Evolutionary conservation across 768 basidiomycete species (phyloP).

Genomic region (Hypholoma sublateritium): DNA sequence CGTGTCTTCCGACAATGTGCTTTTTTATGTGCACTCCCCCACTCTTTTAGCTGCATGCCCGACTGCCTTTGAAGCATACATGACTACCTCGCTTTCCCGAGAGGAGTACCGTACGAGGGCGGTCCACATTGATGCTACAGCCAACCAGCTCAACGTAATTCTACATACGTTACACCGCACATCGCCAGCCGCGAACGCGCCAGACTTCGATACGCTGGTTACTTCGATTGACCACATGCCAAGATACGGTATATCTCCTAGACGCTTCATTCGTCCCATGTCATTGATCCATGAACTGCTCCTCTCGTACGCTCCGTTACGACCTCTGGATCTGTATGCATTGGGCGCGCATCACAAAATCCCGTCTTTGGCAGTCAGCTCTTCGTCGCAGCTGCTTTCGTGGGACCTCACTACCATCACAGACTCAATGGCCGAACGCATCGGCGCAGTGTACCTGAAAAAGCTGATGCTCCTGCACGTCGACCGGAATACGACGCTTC

Average conservation of each 20-base stretch:
- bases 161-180: constrained; percentile 54
- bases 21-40: constrained; percentile 57
- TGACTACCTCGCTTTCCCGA: constrained; percentile 21
- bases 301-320: constrained; percentile 31
- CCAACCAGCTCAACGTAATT: constrained; percentile 51
- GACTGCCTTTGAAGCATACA: constrained; percentile 33
- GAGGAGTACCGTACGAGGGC: constrained; percentile 26
- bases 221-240: constrained; percentile 40
- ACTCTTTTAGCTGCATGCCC: constrained; percentile 42
- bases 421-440: constrained; percentile 34
- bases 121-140: constrained; percentile 42
- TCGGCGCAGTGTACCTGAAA: constrained; percentile 42
- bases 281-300: constrained; percentile 31
- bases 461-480: constrained; percentile 39
- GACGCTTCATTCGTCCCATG: constrained; percentile 22
- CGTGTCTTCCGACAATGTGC: constrained; percentile 56
- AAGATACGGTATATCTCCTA: constrained; percentile 21
- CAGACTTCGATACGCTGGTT: constrained; percentile 45
- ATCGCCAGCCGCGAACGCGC: constrained; percentile 51
- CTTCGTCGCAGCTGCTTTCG: constrained; percentile 41
- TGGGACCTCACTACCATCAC: constrained; percentile 32
- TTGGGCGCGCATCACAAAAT: constrained; percentile 36
- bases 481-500: constrained; percentile 34
- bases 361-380: constrained; percentile 35
- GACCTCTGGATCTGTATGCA: constrained; percentile 40